phyloP scores from a whole-genome alignment of 2,329 filamentous ascomycete genomes.

The Parastagonospora nodorum region DNA sequence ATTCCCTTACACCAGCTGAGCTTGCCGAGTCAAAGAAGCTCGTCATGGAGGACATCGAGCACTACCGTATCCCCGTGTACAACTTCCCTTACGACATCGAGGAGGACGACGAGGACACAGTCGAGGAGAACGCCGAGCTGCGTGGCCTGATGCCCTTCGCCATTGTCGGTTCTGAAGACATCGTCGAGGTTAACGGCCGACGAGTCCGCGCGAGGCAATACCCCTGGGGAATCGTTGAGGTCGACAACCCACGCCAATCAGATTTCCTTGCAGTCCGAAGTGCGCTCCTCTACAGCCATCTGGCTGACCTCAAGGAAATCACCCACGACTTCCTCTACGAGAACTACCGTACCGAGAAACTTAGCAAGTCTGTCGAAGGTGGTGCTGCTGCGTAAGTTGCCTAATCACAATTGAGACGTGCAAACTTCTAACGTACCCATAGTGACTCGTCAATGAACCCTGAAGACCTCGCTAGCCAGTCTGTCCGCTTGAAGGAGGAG shows the following conservation, averaged over 20 bases:
- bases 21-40: conserved; percentile 99
- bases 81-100: conserved; percentile 99
- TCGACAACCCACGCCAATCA: conserved; percentile 98
- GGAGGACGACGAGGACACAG: conserved; percentile 98
- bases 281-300: conserved; percentile 93
- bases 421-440: conserved; percentile 27
- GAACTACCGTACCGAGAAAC: conserved; percentile 99
- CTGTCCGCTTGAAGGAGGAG: conserved; percentile 98
- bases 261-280: conserved; percentile 98
- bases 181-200: conserved; percentile 90
- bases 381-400: conserved; percentile 80
- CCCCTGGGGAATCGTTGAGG: conserved; percentile 98
- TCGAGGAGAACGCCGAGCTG: conserved; percentile 98
- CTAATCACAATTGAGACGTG: neutral
- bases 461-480: conserved; percentile 94
- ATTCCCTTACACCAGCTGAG: conserved; percentile 94
- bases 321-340: conserved; percentile 99
- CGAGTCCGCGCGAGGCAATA: conserved; percentile 95
- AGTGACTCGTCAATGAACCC: conserved; percentile 92
- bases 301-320: conserved; percentile 98
- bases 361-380: conserved; percentile 98
- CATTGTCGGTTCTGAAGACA: conserved; percentile 96
- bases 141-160: conserved; percentile 98
- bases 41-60: conserved; percentile 99
- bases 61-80: conserved; percentile 99